Evolutionary conservation across 345 rosid genomes (phyloP).

Genomic region (Bruguiera parviflora): DNA sequence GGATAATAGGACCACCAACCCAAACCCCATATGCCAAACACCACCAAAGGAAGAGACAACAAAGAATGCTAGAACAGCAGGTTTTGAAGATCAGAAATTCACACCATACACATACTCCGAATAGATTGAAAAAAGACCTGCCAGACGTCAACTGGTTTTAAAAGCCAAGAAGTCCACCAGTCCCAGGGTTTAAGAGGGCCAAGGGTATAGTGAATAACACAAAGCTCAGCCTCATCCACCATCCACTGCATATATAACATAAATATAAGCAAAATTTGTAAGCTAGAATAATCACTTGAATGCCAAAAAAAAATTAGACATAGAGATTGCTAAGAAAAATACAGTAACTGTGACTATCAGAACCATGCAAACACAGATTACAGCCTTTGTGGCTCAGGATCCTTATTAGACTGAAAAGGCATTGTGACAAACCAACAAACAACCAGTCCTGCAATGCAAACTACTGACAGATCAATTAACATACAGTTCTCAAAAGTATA

Average conservation of each 20-base stretch:
- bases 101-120: neutral
- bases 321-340: neutral
- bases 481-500: no score
- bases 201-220: conserved; percentile 86
- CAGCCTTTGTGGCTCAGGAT: no score
- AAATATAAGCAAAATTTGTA: conserved; percentile 16
- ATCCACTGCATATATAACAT: conserved; percentile 71
- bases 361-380: no score
- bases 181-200: conserved; percentile 99
- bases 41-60: neutral
- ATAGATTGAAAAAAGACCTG: conserved; percentile 44
- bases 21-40: neutral
- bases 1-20: neutral
- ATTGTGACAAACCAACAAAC: no score
- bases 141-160: conserved; percentile 96
- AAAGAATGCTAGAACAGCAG: conserved; percentile 2
- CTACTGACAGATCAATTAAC: no score
- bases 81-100: neutral
- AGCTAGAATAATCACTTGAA: neutral
- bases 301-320: conserved; percentile 4
- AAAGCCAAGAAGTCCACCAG: conserved; percentile 97
- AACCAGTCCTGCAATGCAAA: no score
- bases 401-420: no score
- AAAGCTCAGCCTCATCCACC: conserved; percentile 88
- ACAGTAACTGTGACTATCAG: no score